These are phyloP conservation scores for Daldinia childiae DNA, from an alignment of 495 filamentous ascomycete species.

Conservation along the genomic window DNA sequence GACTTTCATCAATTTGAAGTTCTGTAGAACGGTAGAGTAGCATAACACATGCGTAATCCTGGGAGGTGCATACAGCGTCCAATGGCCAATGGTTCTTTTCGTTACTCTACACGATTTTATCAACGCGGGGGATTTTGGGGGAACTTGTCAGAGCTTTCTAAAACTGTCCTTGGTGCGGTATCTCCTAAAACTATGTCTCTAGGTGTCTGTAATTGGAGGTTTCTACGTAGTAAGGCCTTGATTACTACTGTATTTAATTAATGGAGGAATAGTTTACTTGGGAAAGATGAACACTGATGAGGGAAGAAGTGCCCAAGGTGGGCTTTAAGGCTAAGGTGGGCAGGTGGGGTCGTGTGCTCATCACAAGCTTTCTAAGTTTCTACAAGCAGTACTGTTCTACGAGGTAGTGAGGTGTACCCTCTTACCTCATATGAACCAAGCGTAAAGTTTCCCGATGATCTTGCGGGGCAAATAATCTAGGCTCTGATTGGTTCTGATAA, in stretches of 20 bases:
- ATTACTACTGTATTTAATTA: slow-evolving; percentile 16
- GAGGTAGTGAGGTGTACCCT: no score
- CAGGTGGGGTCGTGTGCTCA: slow-evolving; percentile 32
- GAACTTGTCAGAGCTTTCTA: slow-evolving; percentile 14
- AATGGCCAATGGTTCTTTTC: slow-evolving; percentile 29
- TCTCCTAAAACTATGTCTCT: slow-evolving; percentile 1
- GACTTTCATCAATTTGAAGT: slow-evolving; percentile 16
- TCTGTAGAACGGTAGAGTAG: slow-evolving; percentile 16
- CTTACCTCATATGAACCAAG: no score
- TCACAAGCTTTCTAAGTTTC: slow-evolving; percentile 19
- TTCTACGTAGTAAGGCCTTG: slow-evolving; percentile 12
- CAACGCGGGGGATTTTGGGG: slow-evolving; percentile 16
- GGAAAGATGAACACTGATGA: slow-evolving; percentile 10
- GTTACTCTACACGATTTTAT: slow-evolving; percentile 21
- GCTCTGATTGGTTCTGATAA: slow-evolving; percentile 37
- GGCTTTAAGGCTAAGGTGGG: slow-evolving; percentile 30
- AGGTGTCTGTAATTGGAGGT: slow-evolving; percentile 18
- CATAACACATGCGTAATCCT: slow-evolving; percentile 32
- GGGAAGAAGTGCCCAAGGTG: background rate
- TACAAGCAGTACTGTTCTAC: no score
- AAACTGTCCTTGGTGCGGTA: slow-evolving; percentile 6
- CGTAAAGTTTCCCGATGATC: slow-evolving; percentile 13
- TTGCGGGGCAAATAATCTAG: slow-evolving; percentile 27
- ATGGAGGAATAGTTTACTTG: slow-evolving; percentile 5
- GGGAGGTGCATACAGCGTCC: slow-evolving; percentile 22